Evolutionary conservation across 2,329 filamentous ascomycete species (phyloP).

Genomic region (Calonectria pauciramosa): DNA sequence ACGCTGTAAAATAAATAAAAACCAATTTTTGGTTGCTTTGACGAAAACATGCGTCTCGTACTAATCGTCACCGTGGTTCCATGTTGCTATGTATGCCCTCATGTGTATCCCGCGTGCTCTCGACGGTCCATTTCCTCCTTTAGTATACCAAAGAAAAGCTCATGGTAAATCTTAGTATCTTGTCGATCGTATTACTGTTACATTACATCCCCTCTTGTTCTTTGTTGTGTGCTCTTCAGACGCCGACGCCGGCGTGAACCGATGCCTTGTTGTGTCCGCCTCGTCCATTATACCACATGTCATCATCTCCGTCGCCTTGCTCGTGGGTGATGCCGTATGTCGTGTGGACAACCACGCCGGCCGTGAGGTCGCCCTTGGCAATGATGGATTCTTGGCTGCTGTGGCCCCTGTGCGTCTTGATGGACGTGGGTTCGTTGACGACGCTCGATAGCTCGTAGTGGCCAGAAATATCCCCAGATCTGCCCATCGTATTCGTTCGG

Average conservation of each 20-base stretch:
- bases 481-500: slow-evolving; percentile 17
- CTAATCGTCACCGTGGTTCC: neutral
- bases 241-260: slow-evolving; percentile 14
- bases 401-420: neutral
- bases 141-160: neutral
- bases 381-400: slow-evolving; percentile 37
- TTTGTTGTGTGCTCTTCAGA: neutral
- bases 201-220: neutral
- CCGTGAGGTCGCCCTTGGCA: neutral
- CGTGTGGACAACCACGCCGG: slow-evolving; percentile 29
- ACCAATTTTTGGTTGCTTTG: neutral
- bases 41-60: neutral
- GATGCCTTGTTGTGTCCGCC: slow-evolving; percentile 26
- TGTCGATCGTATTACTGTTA: neutral
- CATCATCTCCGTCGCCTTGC: neutral
- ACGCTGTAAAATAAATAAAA: neutral
- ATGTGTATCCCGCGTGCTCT: neutral
- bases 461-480: slow-evolving; percentile 22
- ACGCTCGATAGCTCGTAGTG: slow-evolving; percentile 31
- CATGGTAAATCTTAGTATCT: neutral
- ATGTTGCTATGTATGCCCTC: neutral
- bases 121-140: neutral
- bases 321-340: slow-evolving; percentile 32
- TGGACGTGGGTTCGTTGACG: slow-evolving; percentile 17
- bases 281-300: slow-evolving; percentile 22